phyloP scores from a whole-genome alignment of 495 filamentous ascomycete species.

The Aspergillus homomorphus region DNA sequence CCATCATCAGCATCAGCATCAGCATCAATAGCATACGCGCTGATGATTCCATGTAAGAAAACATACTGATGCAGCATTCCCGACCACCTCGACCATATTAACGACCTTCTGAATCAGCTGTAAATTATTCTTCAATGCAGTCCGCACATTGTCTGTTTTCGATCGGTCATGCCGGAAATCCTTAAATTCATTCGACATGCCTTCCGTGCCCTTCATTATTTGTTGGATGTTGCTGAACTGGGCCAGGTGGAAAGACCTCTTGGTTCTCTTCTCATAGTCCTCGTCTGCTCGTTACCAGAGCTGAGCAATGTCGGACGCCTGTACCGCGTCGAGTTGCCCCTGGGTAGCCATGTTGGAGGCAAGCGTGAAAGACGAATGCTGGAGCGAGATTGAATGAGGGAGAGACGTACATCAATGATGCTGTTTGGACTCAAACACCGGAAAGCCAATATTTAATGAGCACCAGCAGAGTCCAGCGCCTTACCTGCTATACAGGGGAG shows the following conservation, averaged over 20 bases:
- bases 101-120: slow-evolving; percentile 3
- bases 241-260: not conserved
- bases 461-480: no score
- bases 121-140: slow-evolving; percentile 2
- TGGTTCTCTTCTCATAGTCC: slow-evolving; percentile 4
- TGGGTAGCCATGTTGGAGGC: no score
- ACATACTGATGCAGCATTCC: not conserved
- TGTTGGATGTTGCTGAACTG: slow-evolving; percentile 1
- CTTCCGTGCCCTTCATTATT: not conserved
- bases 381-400: no score
- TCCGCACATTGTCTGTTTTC: not conserved
- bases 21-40: no score
- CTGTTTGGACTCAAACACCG: no score
- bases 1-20: no score
- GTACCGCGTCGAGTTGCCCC: no score
- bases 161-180: not conserved
- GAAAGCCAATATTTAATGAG: no score
- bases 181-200: not conserved
- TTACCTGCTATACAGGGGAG: no score
- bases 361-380: no score
- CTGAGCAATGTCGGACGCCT: slow-evolving; percentile 18
- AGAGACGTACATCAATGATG: no score
- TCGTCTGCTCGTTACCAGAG: not conserved
- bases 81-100: slow-evolving; percentile 1
- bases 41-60: no score